phyloP scores from a whole-genome alignment of 352 stramenopile species.

The Thraustochytrium sp. region DNA sequence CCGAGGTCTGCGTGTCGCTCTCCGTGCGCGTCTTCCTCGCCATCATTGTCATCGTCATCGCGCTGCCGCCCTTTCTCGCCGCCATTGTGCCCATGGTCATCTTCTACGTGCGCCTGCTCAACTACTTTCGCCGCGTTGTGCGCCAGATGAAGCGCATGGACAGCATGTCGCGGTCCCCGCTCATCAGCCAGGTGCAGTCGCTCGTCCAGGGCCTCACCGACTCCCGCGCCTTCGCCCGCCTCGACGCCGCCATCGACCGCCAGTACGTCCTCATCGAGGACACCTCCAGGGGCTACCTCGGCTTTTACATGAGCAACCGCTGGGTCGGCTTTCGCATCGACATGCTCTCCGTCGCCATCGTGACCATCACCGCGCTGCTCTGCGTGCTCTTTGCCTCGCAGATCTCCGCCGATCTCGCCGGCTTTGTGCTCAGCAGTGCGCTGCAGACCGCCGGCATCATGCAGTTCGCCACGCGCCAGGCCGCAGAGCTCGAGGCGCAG shows the following conservation, averaged over 20 bases:
- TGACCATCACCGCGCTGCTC: constrained; percentile 2
- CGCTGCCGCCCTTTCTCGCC: constrained; percentile 58
- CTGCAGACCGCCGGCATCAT: constrained; percentile 28
- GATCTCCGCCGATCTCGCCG: constrained; percentile 29
- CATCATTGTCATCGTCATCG: constrained; percentile 58
- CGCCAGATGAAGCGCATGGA: constrained; percentile 48
- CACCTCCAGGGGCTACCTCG: constrained; percentile 18
- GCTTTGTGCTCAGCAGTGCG: constrained; percentile 29
- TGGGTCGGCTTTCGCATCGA: constrained; percentile 48
- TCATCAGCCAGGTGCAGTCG: constrained; percentile 46
- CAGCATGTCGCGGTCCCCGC: constrained; percentile 38
- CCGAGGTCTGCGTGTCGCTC: constrained; percentile 58
- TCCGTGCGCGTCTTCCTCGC: constrained; percentile 56
- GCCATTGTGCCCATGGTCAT: constrained; percentile 66
- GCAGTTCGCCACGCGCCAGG: constrained; percentile 42
- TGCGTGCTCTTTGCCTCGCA: background rate
- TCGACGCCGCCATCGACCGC: background rate
- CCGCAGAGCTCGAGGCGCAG: constrained; percentile 46
- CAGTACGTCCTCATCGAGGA: constrained; percentile 6
- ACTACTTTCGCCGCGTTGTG: constrained; percentile 60
- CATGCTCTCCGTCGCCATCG: constrained; percentile 28
- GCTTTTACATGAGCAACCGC: constrained; percentile 44
- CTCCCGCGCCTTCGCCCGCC: constrained; percentile 26
- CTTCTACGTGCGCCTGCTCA: constrained; percentile 69
- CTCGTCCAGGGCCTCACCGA: constrained; percentile 27